Evolutionary conservation across 805 yeast genomes (phyloP), one percentile per base, ranked within the genome.

Genomic region (Zygosaccharomyces siamensis): DNA sequence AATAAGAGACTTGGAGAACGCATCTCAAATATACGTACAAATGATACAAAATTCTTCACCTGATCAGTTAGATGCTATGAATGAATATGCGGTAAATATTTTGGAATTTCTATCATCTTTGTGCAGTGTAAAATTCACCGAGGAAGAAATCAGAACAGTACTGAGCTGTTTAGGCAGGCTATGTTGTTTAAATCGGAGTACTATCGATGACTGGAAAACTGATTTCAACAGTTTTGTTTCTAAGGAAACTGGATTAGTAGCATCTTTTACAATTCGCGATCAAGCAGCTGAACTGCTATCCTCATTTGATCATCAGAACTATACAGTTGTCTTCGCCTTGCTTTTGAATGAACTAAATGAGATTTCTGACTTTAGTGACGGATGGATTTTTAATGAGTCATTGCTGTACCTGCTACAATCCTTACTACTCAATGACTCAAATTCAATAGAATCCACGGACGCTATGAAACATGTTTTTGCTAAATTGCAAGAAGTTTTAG

Each of bases 221-320:
- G 90, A 89, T 60, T 77, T 81, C 59, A 88, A 89, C 59, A 67
- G 64, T 3, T 89, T 80, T 63, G 86, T 88, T 5, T 78, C 89
- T 2, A 84, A 80, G 31, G 89, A 86, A 48, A 74, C 87, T 1
- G 96, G 89, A 1, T 72, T 89, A 28, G 69, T 83, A 0, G 69
- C 82, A 0, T 78, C 76, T 4, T 66, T 67, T 7, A 65, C 76
- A 2, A 76, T 83, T 0, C 76, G 98, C 46, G 84, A 81, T 43
- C 75, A 85, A 0, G 69, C 83, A 0, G 71, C 72, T 24, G 88
- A 83, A 26, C 75, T 79, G 30, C 54, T 86, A 4, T 66, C 77
- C 0, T 82, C 79, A 18, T 56, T 82, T 31, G 71, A 75, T 32
- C 69, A 66, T 39, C 42, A 48, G 24, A 44, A 37, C n/a, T 46